Base-by-base conservation (phyloP, 441 rosid species). In the Viola pubescens region DNA sequence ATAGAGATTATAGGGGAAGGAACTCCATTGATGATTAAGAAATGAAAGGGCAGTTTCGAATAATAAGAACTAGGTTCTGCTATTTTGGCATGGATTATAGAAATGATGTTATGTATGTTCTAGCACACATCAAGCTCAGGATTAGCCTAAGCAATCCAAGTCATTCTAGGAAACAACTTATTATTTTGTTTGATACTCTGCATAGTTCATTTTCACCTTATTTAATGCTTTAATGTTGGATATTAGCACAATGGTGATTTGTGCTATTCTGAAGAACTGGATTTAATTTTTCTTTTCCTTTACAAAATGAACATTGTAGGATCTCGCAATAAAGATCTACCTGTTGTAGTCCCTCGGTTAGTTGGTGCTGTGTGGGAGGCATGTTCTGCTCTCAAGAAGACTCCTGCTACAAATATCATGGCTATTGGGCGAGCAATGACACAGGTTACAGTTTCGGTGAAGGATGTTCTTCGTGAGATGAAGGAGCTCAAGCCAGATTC, bases 381-480 rank as follows among this genome's bases (percentile, higher is more conserved):
- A 6, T 94, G 98, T 51, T 69, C 86, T 45, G 71, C 88, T 72
- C 85, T 92, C 52, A 85, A 86, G 81, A 94, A 88, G 79, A 74
- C 81, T 63, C 91, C 97, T 52, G 64, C 86, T n/a, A 78, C 97
- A 65, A 86, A 92, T 70, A 79, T 87, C 41, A 79, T 69, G 6
- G 94, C 92, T 4, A 74, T 92, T 51, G 96, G 97, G n/a, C 86
- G 98, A 42, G 89, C 81, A 63, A 84, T 94, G 77, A 84, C 95
- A 2, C 87, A 83, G 65, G 87, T 88, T 68, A 95, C 95, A 6
- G 91, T 83, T 56, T 83, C 94, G 7, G 73, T 88, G 77, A 87
- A 87, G 73, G 98, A 94, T 78, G 97, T 89, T 70, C 82, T 94
- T 64, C 84, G 96, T 37, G 97, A 94, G 81, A 80, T 94, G 89